Evolutionary conservation across 2,329 filamentous ascomycete species (phyloP), one percentile per base, ranked within the genome.

Genomic region (Penicillium rolfsii): DNA sequence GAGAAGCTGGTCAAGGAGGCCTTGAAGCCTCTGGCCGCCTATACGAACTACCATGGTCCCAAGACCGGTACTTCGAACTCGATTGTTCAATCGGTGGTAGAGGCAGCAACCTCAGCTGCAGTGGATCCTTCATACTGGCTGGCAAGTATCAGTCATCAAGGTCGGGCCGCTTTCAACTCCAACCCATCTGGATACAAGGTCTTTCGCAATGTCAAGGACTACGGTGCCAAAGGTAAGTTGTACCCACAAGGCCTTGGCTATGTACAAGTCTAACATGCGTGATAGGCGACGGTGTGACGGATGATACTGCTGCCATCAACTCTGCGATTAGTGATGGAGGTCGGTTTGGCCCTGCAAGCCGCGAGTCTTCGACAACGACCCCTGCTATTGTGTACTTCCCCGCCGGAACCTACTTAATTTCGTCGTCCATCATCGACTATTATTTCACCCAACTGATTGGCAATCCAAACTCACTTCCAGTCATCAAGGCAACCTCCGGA

Each of bases 371-470:
- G 4, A 85, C 84, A 0, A 82, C 76, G 0, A 82, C 81, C 1
- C 84, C 84, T 1, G 83, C 83, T 2, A 73, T 85, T 24, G 80
- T 87, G n/a, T 86, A 85, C 70, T 85, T 85, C 66, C 84, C 82
- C 3, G 78, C 80, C 16, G 86, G 85, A 46, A 87, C 81, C 0
- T 90, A 90, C 64, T 54, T 85, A 1, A 79, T 87, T 59, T 85
- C 81, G 45, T 75, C 77, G 0, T 79, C 84, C 2, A 85, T 90
- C 62, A 81, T 87, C 56, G 81, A 86, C 67, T 87, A 86, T 67
- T 89, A 88, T 73, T 84, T 84, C 62, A 89, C 87, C 5, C 83
- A 87, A 71, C 74, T 89, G 14, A 80, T 89, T 58, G 86, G 86
- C 43, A 85, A 88, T 62, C 83, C 86, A 2, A 84, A 82, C 61